Conservation (phyloP, 768 basidiomycete genomes). For the Panellus pusillus region DNA sequence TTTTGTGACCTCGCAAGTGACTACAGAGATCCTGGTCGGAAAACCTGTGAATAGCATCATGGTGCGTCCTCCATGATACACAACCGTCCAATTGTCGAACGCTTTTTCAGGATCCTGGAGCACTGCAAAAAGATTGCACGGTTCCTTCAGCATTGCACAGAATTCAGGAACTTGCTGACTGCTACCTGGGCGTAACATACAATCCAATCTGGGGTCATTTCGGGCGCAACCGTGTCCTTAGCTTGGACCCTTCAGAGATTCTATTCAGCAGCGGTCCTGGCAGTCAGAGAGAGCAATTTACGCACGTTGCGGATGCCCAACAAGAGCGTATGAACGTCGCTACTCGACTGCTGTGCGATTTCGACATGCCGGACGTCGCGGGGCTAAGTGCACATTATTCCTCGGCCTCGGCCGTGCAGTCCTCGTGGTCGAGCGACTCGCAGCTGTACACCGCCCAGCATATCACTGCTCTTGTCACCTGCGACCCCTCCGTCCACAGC, state of each 20-base stretch:
- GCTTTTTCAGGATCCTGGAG: not conserved
- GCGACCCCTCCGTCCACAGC: not conserved
- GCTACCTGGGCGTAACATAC: not conserved
- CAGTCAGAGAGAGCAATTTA: not conserved
- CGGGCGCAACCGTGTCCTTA: not conserved
- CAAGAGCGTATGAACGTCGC: not conserved
- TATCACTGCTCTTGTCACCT: not conserved
- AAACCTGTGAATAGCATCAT: not conserved
- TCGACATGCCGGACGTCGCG: not conserved
- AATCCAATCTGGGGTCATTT: not conserved
- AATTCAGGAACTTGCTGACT: not conserved
- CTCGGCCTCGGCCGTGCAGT: not conserved
- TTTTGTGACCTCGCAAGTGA: not conserved
- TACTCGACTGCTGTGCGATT: not conserved
- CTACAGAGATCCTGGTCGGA: not conserved
- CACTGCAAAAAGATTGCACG: not conserved
- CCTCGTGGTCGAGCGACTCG: not conserved
- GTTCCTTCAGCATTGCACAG: not conserved
- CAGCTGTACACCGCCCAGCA: not conserved
- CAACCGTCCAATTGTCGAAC: not conserved
- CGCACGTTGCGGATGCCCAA: not conserved
- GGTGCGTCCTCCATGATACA: not conserved
- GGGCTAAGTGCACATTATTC: not conserved
- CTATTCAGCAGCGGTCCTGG: not conserved
- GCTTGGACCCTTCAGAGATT: not conserved